Evolutionary conservation across 345 rosid genomes (phyloP).

Genomic region (Populus alba): DNA sequence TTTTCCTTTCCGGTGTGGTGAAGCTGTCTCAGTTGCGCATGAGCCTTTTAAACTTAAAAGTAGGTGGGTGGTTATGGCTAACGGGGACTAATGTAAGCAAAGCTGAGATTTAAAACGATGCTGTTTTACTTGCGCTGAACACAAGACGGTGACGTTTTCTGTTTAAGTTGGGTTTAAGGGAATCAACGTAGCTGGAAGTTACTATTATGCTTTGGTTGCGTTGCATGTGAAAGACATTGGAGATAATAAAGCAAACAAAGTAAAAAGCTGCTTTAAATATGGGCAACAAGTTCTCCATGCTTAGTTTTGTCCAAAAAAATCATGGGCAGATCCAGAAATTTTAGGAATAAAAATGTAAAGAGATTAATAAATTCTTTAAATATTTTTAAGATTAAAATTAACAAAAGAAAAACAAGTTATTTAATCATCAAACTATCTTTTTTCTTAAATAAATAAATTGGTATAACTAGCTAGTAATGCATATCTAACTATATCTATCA

Average conservation of each 20-base stretch:
- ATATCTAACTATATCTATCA: too few relatives aligned
- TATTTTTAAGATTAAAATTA: too few relatives aligned
- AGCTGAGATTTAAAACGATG: neutral
- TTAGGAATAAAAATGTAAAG: too few relatives aligned
- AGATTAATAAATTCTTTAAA: too few relatives aligned
- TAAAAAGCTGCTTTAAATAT: neutral
- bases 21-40: neutral
- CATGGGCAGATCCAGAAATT: too few relatives aligned
- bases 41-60: slow-evolving; percentile 5
- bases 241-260: neutral
- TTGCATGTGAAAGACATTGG: neutral
- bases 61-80: neutral
- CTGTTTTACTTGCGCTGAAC: neutral
- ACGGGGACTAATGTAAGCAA: too few relatives aligned
- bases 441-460: too few relatives aligned
- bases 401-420: too few relatives aligned
- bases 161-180: neutral
- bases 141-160: neutral
- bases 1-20: neutral
- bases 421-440: too few relatives aligned
- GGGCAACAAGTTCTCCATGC: too few relatives aligned
- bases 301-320: too few relatives aligned
- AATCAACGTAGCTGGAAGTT: slow-evolving; percentile 9
- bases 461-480: fast-evolving
- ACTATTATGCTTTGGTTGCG: neutral